Evolutionary conservation across 1,139 yeast genomes (phyloP), one percentile per base, ranked within the genome.

Genomic region (Candida glucosophila): DNA sequence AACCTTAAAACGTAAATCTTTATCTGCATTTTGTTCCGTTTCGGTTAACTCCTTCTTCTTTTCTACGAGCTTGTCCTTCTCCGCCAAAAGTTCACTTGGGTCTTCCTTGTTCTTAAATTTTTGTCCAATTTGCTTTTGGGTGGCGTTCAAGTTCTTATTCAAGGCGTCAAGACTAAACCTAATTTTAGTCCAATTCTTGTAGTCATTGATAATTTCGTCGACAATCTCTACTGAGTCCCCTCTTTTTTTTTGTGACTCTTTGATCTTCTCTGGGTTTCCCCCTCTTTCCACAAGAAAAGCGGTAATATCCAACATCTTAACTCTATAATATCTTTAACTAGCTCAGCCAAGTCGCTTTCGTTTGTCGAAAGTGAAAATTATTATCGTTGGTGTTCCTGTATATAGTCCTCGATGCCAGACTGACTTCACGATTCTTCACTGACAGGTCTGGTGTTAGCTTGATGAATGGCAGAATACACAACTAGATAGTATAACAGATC

Each of bases 51-150:
- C 66, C 49, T 76, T 76, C 67, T 88, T 90, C 47, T 77, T 72
- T 27, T 65, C 71, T 22, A 72, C 75, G 29, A 88, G 55, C 39
- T 65, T 67, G 30, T 85, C 95, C 62, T 90, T 90, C 52, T 83
- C 67, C 43, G 76, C 76, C 43, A 90, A 61, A 32, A 90, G 69
- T 39, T 79, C 95, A 28, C 72, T 53, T 19, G 98, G 94, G 51
- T 90, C 97, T 59, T 86, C 96, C 65, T 90, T 90, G 47, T 81
- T 82, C 69, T 90, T 90, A 70, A 73, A 88, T 58, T 82, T 86
- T 47, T 72, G 65, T 27, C 96, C 98, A 49, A 90, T 86, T 41
- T 77, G 92, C 66, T 88, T 90, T 58, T 90, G 98, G 34, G 83
- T 62, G 46, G 77, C 74, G 67, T 90, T 90, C 52, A 78, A 75